Conservation (phyloP, 1,139 yeast genomes). For the Hanseniaspora gamundiae region DNA sequence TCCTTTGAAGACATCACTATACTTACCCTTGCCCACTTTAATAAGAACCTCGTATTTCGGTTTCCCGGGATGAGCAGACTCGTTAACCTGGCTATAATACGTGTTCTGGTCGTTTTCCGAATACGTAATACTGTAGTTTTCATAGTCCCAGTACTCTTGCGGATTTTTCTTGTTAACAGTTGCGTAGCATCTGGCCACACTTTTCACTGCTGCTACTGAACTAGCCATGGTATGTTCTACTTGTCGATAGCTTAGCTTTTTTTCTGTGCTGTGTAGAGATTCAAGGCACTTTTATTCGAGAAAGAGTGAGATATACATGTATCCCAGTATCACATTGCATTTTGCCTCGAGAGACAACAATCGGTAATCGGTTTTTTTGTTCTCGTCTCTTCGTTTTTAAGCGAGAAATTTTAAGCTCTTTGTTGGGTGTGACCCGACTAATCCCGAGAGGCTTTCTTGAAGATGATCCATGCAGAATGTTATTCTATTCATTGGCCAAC, state of each 20-base stretch:
- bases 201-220: neutral
- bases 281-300: no score
- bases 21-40: constrained; percentile 94
- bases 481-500: no score
- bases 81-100: constrained; percentile 29
- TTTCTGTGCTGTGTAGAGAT: no score
- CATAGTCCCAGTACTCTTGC: constrained; percentile 90
- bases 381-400: no score
- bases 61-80: constrained; percentile 27
- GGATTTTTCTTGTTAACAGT: constrained; percentile 75
- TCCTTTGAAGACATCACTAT: constrained; percentile 90
- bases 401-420: no score
- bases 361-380: no score
- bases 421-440: no score
- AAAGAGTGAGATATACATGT: no score
- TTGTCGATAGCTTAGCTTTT: neutral
- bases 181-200: constrained; percentile 30
- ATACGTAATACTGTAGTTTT: constrained; percentile 36
- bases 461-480: no score
- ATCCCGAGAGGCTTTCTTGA: no score
- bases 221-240: neutral
- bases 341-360: no score
- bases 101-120: constrained; percentile 17
- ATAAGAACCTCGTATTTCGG: constrained; percentile 74
- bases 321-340: no score